These are phyloP conservation scores for Kwoniella mangroviensis DNA, from an alignment of 768 basidiomycete genomes.

Conservation along the genomic window DNA sequence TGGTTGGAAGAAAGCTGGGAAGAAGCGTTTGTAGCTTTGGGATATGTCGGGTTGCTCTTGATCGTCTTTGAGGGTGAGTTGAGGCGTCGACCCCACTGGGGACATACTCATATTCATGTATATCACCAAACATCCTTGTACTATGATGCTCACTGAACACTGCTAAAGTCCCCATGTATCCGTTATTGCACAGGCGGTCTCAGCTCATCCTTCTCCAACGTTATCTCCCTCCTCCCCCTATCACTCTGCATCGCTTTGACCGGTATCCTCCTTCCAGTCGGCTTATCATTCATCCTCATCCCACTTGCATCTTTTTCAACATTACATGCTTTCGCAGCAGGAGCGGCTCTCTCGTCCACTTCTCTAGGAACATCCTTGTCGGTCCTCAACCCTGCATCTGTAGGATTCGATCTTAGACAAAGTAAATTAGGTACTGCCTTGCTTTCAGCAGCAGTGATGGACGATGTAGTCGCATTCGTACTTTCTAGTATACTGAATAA, in stretches of 20 bases:
- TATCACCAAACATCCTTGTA: too few species aligned
- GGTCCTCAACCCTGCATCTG: conserved; percentile 59
- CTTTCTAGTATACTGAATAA: conserved; percentile 64
- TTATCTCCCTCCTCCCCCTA: conserved; percentile 62
- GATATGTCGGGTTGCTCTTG: conserved; percentile 63
- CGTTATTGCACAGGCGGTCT: conserved; percentile 63
- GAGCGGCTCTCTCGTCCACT: conserved; percentile 68
- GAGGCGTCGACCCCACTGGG: too few species aligned
- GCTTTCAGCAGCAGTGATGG: conserved; percentile 68
- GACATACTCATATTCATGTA: too few species aligned
- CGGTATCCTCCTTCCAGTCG: conserved; percentile 60
- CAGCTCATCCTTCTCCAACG: conserved; percentile 61
- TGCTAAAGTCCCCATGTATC: too few species aligned
- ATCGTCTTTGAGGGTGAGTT: conserved; percentile 63
- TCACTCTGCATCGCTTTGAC: conserved; percentile 64
- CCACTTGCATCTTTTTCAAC: conserved; percentile 64
- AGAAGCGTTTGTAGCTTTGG: conserved; percentile 61
- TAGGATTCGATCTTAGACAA: conserved; percentile 59
- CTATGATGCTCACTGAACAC: too few species aligned
- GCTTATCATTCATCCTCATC: conserved; percentile 56
- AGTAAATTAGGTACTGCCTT: conserved; percentile 67
- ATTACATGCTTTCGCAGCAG: conserved; percentile 67
- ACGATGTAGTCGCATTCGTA: conserved; percentile 69
- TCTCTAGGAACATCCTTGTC: conserved; percentile 72
- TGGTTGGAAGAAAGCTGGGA: conserved; percentile 61